Percentiles rank a stretch among this genome's conserved stretches.
phyloP scores from a whole-genome alignment of 495 filamentous ascomycete species.

The Penicillium verhagenii region DNA sequence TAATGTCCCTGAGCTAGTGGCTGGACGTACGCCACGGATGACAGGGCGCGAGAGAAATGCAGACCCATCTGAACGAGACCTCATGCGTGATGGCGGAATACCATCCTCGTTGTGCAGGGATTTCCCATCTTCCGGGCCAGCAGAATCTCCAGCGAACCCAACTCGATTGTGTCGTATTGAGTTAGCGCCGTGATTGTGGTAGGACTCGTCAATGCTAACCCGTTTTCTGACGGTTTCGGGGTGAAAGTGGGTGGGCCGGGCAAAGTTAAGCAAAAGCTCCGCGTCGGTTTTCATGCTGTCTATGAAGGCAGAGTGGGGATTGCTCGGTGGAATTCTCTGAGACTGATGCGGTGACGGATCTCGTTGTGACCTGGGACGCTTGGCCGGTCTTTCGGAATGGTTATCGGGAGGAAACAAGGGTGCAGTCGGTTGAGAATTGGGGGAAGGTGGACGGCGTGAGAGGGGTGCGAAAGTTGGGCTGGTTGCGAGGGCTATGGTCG shows the following conservation, averaged over 20 bases:
- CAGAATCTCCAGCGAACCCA: conserved; percentile 17
- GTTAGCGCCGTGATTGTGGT: conserved; percentile 25
- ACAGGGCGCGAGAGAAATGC: conserved; percentile 40
- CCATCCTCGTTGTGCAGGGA: neutral
- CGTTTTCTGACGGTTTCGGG: conserved; percentile 30
- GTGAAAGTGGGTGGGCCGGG: conserved; percentile 40
- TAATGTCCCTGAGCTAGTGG: conserved; percentile 42
- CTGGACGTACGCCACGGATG: conserved; percentile 39
- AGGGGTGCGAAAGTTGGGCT: conserved; percentile 45
- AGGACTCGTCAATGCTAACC: conserved; percentile 41
- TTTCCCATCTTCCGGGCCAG: conserved; percentile 18
- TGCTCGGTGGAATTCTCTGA: conserved; percentile 38
- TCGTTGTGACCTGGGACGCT: conserved; percentile 60
- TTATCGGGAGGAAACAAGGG: conserved; percentile 35
- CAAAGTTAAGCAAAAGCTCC: conserved; percentile 51
- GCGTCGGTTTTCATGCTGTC: conserved; percentile 54
- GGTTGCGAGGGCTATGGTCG: conserved; percentile 54
- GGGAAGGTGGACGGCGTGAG: conserved; percentile 35
- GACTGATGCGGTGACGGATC: conserved; percentile 47
- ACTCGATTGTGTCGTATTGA: conserved; percentile 23
- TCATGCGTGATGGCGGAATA: conserved; percentile 37
- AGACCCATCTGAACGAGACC: conserved; percentile 49
- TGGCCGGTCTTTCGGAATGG: conserved; percentile 52
- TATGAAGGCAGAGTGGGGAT: conserved; percentile 38
- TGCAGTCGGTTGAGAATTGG: conserved; percentile 24